Evolutionary conservation across 129 eudicot genomes (phyloP).

Genomic region (Ambrosia trifida): DNA sequence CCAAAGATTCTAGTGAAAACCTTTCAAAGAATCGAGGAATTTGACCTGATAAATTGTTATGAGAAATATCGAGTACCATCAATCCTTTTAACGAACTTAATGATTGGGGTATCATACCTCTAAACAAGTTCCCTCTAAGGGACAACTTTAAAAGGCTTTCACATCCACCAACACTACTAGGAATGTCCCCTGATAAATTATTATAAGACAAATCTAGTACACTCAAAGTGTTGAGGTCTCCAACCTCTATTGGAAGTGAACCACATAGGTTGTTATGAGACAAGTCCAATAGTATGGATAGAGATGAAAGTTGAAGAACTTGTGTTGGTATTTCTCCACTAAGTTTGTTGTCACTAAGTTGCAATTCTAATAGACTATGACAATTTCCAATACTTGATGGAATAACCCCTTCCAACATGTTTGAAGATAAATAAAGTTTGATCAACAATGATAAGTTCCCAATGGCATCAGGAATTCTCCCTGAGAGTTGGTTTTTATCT

Average conservation of each 20-base stretch:
- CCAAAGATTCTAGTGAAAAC: not conserved
- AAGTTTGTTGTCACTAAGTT: constrained; percentile 1
- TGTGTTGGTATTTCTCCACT: constrained; percentile 6
- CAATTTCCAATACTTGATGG: constrained; percentile 16
- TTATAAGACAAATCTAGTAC: not conserved
- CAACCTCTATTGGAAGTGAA: constrained; percentile 13
- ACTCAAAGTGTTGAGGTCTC: constrained; percentile 11
- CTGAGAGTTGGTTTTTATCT: not conserved
- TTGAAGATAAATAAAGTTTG: not conserved
- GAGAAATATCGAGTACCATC: constrained; percentile 9
- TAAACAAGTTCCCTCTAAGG: not conserved
- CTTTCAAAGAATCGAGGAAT: constrained; percentile 11
- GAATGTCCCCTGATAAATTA: constrained; percentile 16
- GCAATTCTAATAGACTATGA: not conserved
- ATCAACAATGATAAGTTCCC: constrained; percentile 24
- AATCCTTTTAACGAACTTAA: constrained; percentile 10
- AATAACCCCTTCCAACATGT: constrained; percentile 17
- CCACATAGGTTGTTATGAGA: constrained; percentile 16
- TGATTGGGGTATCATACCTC: constrained; percentile 21
- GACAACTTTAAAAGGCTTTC: not conserved
- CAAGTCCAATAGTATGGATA: constrained; percentile 2
- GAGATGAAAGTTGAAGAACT: constrained; percentile 16
- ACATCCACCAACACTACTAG: constrained; percentile 12
- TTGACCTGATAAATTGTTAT: constrained; percentile 11
- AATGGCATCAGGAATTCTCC: constrained; percentile 1